Base-by-base conservation (phyloP, 768 basidiomycete species). In the Collybia mongolica region DNA sequence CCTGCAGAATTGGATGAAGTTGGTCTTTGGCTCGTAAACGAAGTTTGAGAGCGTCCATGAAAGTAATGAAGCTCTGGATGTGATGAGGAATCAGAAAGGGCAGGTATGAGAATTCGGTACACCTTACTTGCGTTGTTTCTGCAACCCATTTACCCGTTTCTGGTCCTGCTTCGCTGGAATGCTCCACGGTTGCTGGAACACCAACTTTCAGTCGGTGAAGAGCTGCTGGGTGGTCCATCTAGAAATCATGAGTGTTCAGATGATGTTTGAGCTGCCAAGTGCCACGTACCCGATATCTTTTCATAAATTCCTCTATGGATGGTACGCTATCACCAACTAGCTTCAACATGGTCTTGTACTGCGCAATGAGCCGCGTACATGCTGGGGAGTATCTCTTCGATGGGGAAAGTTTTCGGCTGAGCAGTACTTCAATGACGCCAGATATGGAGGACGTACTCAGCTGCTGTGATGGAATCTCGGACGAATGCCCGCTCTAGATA, bases 81-180 rank as follows among this genome's bases (percentile, higher is more conserved):
- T 49, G 1, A 17, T n/a, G 26, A 2, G 8, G 39, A 15, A 12
- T 17, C 5, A 43, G 44, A 38, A 3, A 26, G 37, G 3, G 24
- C 24, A 7, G 7, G 24, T 26, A 32, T 32, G 3, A 2, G 11
- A 5, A 32, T 32, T 32, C 32, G 32, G 3, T 17, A n/a, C 39
- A 12, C 59, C 67, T 40, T 29, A 91, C 95, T 80, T 96, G 92
- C 0, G 96, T 98, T 5, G 96, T 98, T 68, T 98, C 93, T 7
- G 96, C 96, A 20, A 99, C 93, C 90, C 91, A 94, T 68, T 98
- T 97, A 29, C 90, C 90, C 0, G 91, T 92, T 68, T 98, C 95
- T 9, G 88, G 89, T 0, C 91, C 93, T 6, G 88, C 88, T 65
- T 94, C 93, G 39, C 89, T 88, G 11, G 91, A 90, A 66, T 98